These are phyloP conservation scores for Phytopythium cucurbitacearum DNA, from an alignment of 352 stramenopile genomes.

Conservation along the genomic window DNA sequence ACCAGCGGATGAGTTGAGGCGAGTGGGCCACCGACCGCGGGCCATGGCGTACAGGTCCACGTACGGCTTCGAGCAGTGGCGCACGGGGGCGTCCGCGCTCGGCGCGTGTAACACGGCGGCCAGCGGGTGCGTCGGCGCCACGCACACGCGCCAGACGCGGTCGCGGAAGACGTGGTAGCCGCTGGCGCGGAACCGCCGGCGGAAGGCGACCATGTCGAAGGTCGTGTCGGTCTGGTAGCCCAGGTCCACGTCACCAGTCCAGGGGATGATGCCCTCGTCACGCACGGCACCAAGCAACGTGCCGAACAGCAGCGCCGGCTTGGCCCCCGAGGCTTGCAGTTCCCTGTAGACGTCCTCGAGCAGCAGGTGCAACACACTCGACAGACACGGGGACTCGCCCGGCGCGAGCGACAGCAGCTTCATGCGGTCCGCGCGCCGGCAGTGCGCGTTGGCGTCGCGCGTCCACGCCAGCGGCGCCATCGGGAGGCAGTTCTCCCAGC, in stretches of 20 bases:
- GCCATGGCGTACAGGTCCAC: constrained; percentile 37
- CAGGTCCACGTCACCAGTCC: constrained; percentile 36
- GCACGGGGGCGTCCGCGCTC: constrained; percentile 17
- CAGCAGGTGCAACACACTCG: constrained; percentile 32
- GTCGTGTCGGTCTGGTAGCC: constrained; percentile 10
- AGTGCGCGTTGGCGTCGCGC: constrained; percentile 11
- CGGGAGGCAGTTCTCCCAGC: constrained; percentile 35
- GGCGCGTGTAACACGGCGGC: constrained; percentile 27
- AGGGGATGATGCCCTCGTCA: constrained; percentile 29
- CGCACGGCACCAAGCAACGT: constrained; percentile 36
- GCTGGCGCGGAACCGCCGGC: constrained; percentile 16
- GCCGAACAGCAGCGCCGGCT: constrained; percentile 24
- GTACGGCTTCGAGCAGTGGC: constrained; percentile 28
- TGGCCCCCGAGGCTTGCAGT: constrained; percentile 7
- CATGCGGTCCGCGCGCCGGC: constrained; percentile 15
- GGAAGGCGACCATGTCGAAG: constrained; percentile 7
- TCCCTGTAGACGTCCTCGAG: constrained; percentile 31
- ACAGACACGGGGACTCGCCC: constrained; percentile 12
- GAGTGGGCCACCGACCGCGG: too few species aligned
- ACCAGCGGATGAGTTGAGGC: too few species aligned
- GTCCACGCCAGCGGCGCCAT: constrained; percentile 16
- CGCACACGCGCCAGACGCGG: constrained; percentile 36
- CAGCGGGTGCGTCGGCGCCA: constrained; percentile 37
- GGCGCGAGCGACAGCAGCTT: constrained; percentile 13
- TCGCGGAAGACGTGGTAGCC: constrained; percentile 41